Base-by-base conservation (phyloP, 306 rosid genomes). In the Dalbergia oliveri region DNA sequence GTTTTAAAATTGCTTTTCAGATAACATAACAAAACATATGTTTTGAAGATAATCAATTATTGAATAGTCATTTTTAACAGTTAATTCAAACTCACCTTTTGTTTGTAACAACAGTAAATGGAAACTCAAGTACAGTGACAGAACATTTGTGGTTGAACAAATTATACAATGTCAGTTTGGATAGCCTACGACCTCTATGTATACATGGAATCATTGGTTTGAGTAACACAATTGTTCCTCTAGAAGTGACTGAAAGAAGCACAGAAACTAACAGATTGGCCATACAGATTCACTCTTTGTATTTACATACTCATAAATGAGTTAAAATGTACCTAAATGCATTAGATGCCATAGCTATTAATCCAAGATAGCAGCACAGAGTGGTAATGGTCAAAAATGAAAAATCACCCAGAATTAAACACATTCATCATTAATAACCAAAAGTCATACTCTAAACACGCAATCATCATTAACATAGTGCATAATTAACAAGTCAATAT, bases 191-290 rank as follows among this genome's bases (percentile, higher is more conserved):
- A 50, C 57, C 66, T 14, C 14, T 35, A 37, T 57, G 33, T 34
- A 66, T 58, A 9, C 65, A 81, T 13, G 11, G 7, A 44, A 65
- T 34, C 69, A 59, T 5, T 6, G 34, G 44, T 77, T 68, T 76
- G 43, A 69, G 73, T 75, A 50, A 76, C 58, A 53, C 78, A 57
- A 76, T 62, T 12, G 11, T 69, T 75, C 73, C 73, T n/a, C 56
- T 33, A 10, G 33, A 47, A 31, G 54, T 75, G 23, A 45, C 51
- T 1, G 39, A 59, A 75, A 16, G 44, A 82, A 35, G 62, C 62
- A 64, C 18, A 76, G 26, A 49, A 33, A 16, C 50, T 62, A 35
- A 9, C 54, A 76, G 41, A 76, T 18, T 65, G 63, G 19, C 80
- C 11, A 19, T 50, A 35, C 3, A 8, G 43, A 65, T 76, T 37